These are phyloP conservation scores for Vigna hirtella DNA, from an alignment of 306 rosid species.

Conservation along the genomic window DNA sequence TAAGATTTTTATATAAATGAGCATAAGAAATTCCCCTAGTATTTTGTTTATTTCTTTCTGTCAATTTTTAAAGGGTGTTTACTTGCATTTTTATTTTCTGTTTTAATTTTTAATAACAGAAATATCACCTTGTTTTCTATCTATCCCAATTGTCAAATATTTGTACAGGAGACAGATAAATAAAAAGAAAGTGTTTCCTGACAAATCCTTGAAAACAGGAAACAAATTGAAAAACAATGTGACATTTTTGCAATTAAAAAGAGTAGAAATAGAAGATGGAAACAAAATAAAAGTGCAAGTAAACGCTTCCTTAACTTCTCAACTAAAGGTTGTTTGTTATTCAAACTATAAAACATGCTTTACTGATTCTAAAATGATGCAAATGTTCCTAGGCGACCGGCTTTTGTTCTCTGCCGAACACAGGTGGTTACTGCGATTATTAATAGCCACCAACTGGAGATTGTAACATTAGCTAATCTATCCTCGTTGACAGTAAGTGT, in stretches of 20 bases:
- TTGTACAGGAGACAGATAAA: too few species aligned
- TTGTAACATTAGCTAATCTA: conserved; percentile 77
- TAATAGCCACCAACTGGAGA: conserved; percentile 60
- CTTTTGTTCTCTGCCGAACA: conserved; percentile 54
- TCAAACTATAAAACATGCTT: conserved; percentile 15
- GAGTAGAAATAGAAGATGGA: too few species aligned
- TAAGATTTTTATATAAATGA: background rate
- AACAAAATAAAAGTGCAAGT: too few species aligned
- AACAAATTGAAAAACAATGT: too few species aligned
- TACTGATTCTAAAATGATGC: conserved; percentile 27
- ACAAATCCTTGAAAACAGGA: too few species aligned
- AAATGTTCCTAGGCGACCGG: conserved; percentile 50
- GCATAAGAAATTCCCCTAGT: conserved; percentile 1
- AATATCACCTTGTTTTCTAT: too few species aligned
- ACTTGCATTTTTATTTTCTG: too few species aligned
- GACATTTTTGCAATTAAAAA: too few species aligned
- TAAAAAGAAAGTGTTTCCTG: too few species aligned
- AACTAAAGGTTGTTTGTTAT: conserved; percentile 24
- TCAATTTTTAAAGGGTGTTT: background rate
- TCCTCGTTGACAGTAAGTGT: conserved; percentile 70
- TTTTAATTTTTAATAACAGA: too few species aligned
- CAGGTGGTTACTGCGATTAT: conserved; percentile 44
- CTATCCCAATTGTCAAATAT: too few species aligned
- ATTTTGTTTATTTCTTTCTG: conserved; percentile 23
- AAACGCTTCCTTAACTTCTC: background rate